Percentiles rank a stretch among this genome's conserved stretches.
These are phyloP conservation scores for Cymodocea nodosa DNA, from an alignment of 116 monocot genomes.

Conservation along the genomic window DNA sequence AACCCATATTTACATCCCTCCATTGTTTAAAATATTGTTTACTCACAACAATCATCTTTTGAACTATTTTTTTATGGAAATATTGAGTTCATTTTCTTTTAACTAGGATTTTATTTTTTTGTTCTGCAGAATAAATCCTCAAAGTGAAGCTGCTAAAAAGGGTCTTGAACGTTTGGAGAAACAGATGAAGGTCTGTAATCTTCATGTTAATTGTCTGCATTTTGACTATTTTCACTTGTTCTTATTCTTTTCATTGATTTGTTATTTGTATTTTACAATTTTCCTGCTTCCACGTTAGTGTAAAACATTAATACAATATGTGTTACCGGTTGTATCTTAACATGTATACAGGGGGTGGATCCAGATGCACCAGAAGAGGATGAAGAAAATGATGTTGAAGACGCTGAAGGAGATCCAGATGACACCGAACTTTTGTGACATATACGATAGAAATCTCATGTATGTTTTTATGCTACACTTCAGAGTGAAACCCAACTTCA, in stretches of 20 bases:
- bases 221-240: neutral
- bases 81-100: too few relatives aligned
- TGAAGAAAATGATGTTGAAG: slow-evolving; percentile 90
- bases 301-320: neutral
- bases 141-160: slow-evolving; percentile 92
- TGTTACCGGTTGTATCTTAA: neutral
- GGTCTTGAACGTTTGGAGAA: slow-evolving; percentile 96
- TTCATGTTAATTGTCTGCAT: neutral
- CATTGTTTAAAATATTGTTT: too few relatives aligned
- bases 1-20: too few relatives aligned
- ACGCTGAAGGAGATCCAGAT: slow-evolving; percentile 87
- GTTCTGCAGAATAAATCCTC: slow-evolving; percentile 75
- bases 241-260: neutral
- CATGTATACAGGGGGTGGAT: slow-evolving; percentile 65
- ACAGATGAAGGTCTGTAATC: slow-evolving; percentile 78
- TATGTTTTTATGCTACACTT: neutral
- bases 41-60: too few relatives aligned
- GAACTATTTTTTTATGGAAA: too few relatives aligned
- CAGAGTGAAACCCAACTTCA: neutral
- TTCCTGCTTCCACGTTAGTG: neutral
- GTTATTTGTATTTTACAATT: neutral
- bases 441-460: neutral
- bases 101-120: too few relatives aligned
- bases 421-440: slow-evolving; percentile 58
- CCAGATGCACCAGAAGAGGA: slow-evolving; percentile 98